A percentile compares a stretch with the other conserved stretches of the same genome.
Evolutionary conservation across 805 yeast genomes (phyloP).

Genomic region (Metschnikowia lunata): DNA sequence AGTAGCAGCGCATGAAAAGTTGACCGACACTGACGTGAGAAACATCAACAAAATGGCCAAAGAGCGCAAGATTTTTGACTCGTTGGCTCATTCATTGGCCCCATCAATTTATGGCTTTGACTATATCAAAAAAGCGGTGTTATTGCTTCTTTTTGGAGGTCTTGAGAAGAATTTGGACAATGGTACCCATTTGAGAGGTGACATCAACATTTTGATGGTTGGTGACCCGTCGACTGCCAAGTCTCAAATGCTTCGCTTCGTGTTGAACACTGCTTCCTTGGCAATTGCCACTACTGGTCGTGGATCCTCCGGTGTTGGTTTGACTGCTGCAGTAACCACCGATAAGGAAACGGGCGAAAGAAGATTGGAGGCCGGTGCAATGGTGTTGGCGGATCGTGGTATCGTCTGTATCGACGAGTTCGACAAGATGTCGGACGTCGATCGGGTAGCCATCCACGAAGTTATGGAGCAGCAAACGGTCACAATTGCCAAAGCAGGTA

Average conservation of each 20-base stretch:
- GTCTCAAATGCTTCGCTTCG: slow-evolving; percentile 91
- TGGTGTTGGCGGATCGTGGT: slow-evolving; percentile 97
- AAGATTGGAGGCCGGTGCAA: slow-evolving; percentile 96
- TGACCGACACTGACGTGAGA: slow-evolving; percentile 80
- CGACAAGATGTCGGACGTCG: slow-evolving; percentile 95
- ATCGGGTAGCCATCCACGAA: slow-evolving; percentile 97
- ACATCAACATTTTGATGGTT: slow-evolving; percentile 90
- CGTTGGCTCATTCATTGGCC: slow-evolving; percentile 81
- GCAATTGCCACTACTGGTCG: slow-evolving; percentile 99
- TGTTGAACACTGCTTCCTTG: slow-evolving; percentile 87
- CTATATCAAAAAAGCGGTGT: slow-evolving; percentile 83
- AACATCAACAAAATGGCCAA: slow-evolving; percentile 77
- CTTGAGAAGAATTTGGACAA: slow-evolving; percentile 88
- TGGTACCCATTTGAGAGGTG: slow-evolving; percentile 97
- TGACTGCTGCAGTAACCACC: slow-evolving; percentile 96
- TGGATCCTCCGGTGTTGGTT: slow-evolving; percentile 99
- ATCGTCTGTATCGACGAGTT: slow-evolving; percentile 98
- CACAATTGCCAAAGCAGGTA: slow-evolving; percentile 96
- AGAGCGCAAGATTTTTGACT: slow-evolving; percentile 66
- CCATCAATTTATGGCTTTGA: slow-evolving; percentile 96
- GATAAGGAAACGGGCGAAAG: slow-evolving; percentile 97
- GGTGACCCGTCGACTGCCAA: slow-evolving; percentile 99
- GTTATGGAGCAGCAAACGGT: slow-evolving; percentile 99
- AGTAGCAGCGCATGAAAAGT: slow-evolving; percentile 62
- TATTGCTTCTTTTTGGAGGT: slow-evolving; percentile 90